A percentile compares a stretch with the other conserved stretches of the same genome.
Evolutionary conservation across 805 yeast genomes (phyloP).

Genomic region (Torulaspora quercuum): DNA sequence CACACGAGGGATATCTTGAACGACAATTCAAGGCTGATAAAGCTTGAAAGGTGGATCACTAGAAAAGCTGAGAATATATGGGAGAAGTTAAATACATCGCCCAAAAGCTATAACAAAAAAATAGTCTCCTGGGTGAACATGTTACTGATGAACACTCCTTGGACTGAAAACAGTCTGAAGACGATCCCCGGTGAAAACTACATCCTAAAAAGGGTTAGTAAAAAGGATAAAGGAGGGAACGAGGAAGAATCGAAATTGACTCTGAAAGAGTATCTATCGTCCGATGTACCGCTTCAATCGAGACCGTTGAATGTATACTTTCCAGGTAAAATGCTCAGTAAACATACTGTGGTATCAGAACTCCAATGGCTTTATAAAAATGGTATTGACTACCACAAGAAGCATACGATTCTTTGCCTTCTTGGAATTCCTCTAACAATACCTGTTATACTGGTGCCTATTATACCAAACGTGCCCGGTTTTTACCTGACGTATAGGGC

Average conservation of each 20-base stretch:
- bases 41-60: slow-evolving; percentile 45
- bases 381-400: slow-evolving; percentile 53
- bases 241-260: slow-evolving; percentile 19
- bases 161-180: slow-evolving; percentile 72
- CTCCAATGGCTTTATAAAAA: slow-evolving; percentile 42
- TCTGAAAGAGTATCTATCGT: slow-evolving; percentile 17
- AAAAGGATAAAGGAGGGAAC: slow-evolving; percentile 12
- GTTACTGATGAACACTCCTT: slow-evolving; percentile 63
- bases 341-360: slow-evolving; percentile 37
- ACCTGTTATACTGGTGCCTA: slow-evolving; percentile 77
- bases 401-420: slow-evolving; percentile 50
- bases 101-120: slow-evolving; percentile 51
- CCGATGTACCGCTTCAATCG: slow-evolving; percentile 17
- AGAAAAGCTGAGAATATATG: slow-evolving; percentile 56
- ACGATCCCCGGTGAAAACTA: slow-evolving; percentile 69
- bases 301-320: slow-evolving; percentile 47
- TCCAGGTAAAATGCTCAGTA: slow-evolving; percentile 42
- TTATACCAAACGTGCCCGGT: slow-evolving; percentile 91
- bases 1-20: slow-evolving; percentile 41
- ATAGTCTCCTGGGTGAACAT: slow-evolving; percentile 53
- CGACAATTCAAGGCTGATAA: slow-evolving; percentile 37
- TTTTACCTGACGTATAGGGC: slow-evolving; percentile 77
- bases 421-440: slow-evolving; percentile 70
- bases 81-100: slow-evolving; percentile 56
- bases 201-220: slow-evolving; percentile 40